Conservation (phyloP, 441 rosid genomes). For the Iberis amara region DNA sequence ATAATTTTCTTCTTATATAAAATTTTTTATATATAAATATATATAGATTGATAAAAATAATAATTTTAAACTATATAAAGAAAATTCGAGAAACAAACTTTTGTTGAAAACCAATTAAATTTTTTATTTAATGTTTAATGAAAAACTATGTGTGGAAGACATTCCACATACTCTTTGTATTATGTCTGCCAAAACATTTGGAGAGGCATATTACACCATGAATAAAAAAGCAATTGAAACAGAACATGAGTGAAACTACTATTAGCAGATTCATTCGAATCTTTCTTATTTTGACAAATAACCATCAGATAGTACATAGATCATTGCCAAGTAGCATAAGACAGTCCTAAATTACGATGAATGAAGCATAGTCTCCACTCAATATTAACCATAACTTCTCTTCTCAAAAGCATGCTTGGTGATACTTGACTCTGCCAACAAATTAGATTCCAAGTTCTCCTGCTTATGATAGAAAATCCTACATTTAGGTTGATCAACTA, state of each 20-base stretch:
- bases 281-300: not conserved
- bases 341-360: not conserved
- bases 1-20: too few relatives aligned
- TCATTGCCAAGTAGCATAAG: not conserved
- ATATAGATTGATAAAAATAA: too few relatives aligned
- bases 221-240: not conserved
- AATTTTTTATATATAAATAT: too few relatives aligned
- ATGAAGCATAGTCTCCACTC: conserved; percentile 5
- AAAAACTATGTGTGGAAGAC: too few relatives aligned
- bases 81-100: too few relatives aligned
- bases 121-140: too few relatives aligned
- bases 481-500: conserved; percentile 62
- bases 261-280: not conserved
- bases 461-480: conserved; percentile 42
- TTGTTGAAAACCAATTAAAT: too few relatives aligned
- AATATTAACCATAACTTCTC: not conserved
- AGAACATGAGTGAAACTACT: conserved; percentile 7
- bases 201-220: conserved; percentile 5
- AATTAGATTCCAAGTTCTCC: conserved; percentile 27
- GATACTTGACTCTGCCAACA: conserved; percentile 44
- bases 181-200: conserved; percentile 37
- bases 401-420: conserved; percentile 5
- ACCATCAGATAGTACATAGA: conserved; percentile 1
- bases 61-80: too few relatives aligned
- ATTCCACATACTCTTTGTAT: conserved; percentile 60